Base-by-base conservation (phyloP, 164 flowering plant genomes). In the Aristolochia californica region DNA sequence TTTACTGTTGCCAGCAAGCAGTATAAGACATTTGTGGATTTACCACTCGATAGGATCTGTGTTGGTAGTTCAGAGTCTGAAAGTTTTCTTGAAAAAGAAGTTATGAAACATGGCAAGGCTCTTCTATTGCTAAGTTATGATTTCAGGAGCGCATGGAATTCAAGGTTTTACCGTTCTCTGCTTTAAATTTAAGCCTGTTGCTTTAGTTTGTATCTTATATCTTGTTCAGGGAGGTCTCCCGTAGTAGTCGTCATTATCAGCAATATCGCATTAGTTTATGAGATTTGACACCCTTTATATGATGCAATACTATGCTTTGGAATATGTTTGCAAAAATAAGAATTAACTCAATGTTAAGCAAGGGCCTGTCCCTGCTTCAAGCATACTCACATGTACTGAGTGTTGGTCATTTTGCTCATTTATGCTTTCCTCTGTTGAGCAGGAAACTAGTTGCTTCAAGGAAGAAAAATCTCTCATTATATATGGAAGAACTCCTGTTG, bases 121-220 rank as follows among this genome's bases (percentile, higher is more conserved):
- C 82, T 93, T 70, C 62, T 89, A 75, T 56, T 93, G 76, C 72
- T 93, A 56, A 82, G 90, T 65, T 72, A 74, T 62, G 97, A 89
- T 73, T 84, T 83, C 59, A 79, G 77, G 43, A 87, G 85, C 38
- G 97, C 97, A 23, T 93, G 99, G 99, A 90, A 89, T 82, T 74
- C 76, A 70, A 89, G 98, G 98, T 93, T 57, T 63, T 55, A 18
- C 45, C 44, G 22, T 34, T 20, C 23, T 45, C 13, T 52, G 13
- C 40, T 45, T 58, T 34, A 17, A 2, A n/a, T 16, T 48, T 48
- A 10, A 48, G 23, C 51, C 2, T n/a, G 15, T 18, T n/a, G 23
- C 18, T n/a, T 18, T 48, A 16, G 22, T 48, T 1, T 34, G 40
- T 34, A 34, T 34, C 40, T 34, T 1, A 34, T 34, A 12, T 7